A percentile compares a stretch with the other conserved stretches of the same genome.
Conservation (phyloP, 441 rosid genomes). For the Pelargonium myrrhifolium region DNA sequence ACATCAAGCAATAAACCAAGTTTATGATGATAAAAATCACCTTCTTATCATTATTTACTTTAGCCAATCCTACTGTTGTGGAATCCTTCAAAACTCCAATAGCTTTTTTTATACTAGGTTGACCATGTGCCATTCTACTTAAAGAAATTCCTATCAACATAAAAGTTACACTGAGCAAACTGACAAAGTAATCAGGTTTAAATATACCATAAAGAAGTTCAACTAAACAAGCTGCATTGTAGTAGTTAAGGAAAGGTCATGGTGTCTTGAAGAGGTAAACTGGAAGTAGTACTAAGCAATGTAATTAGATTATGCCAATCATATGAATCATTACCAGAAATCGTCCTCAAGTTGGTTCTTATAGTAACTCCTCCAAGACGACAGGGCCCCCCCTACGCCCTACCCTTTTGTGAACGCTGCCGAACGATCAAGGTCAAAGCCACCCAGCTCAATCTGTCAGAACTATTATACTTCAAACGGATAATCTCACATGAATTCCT, state of each 20-base stretch:
- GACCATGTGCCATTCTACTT: constrained; percentile 34
- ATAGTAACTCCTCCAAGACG: constrained; percentile 2
- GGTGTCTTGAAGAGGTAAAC: background rate
- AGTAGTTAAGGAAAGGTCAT: background rate
- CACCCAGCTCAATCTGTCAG: background rate
- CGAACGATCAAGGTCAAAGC: background rate
- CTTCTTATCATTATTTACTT: constrained; percentile 33
- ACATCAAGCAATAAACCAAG: background rate
- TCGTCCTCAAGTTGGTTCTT: background rate
- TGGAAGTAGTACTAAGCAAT: background rate
- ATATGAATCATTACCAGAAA: background rate
- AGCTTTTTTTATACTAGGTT: constrained; percentile 28
- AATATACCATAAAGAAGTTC: background rate
- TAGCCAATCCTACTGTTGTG: constrained; percentile 37
- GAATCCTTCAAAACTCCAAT: constrained; percentile 37
- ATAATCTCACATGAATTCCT: background rate
- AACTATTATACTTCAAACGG: background rate
- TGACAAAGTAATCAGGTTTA: background rate
- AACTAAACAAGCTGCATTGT: background rate
- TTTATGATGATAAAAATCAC: constrained; percentile 17
- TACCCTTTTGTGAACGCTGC: background rate
- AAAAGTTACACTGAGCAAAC: background rate
- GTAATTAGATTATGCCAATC: background rate
- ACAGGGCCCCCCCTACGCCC: background rate
- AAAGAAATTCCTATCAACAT: background rate